Conservation (phyloP, 1,284 basidiomycete species). For the Blastosporella zonata region DNA sequence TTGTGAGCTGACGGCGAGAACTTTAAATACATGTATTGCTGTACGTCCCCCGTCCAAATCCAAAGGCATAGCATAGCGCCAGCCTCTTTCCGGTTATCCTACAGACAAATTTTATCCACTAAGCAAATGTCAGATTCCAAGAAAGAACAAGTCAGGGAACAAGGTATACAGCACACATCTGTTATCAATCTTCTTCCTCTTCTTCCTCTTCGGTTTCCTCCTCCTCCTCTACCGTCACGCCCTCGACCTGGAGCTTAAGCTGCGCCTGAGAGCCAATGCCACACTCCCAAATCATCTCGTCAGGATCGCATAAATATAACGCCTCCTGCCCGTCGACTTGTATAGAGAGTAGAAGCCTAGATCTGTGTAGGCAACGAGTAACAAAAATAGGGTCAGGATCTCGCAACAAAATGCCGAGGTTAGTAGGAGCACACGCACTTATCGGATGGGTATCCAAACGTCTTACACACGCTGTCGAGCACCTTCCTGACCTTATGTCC, state of each 20-base stretch:
- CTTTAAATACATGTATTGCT: too few relatives aligned
- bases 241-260: slow-evolving; percentile 10
- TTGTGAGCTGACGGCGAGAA: too few relatives aligned
- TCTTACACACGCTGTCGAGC: slow-evolving; percentile 39
- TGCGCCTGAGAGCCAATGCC: slow-evolving; percentile 4
- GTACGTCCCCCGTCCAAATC: too few relatives aligned
- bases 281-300: slow-evolving; percentile 14
- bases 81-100: too few relatives aligned
- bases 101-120: too few relatives aligned
- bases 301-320: slow-evolving; percentile 9
- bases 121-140: too few relatives aligned
- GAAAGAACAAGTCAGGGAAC: too few relatives aligned
- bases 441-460: slow-evolving; percentile 33
- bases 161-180: too few relatives aligned
- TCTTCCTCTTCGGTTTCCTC: slow-evolving; percentile 10
- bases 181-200: not conserved
- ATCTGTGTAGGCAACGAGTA: not conserved
- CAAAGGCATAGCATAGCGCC: too few relatives aligned
- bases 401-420: too few relatives aligned
- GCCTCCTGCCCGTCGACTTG: not conserved
- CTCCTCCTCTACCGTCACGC: not conserved
- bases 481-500: slow-evolving; percentile 43
- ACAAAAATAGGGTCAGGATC: not conserved
- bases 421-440: slow-evolving; percentile 25
- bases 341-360: slow-evolving; percentile 5